phyloP scores from a whole-genome alignment of 2,329 filamentous ascomycete genomes.

The Tolypocladium inflatum region DNA sequence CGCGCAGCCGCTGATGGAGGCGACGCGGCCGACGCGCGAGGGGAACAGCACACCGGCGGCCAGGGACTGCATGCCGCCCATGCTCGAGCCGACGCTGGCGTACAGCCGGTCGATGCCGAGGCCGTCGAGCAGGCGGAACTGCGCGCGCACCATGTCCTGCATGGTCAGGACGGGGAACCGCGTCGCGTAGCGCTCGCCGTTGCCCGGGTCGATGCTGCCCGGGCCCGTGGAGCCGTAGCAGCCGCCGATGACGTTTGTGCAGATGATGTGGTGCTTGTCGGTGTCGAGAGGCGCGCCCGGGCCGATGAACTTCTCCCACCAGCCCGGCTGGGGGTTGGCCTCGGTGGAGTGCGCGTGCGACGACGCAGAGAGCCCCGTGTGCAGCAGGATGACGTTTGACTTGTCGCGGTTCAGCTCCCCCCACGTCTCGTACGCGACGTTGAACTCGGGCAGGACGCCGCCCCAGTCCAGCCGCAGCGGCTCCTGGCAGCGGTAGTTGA shows the following conservation, averaged over 20 bases:
- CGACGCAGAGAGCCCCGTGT: conserved; percentile 93
- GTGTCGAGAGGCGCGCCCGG: conserved; percentile 80
- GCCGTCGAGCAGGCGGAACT: conserved; percentile 78
- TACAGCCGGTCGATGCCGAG: conserved; percentile 72
- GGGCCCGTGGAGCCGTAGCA: conserved; percentile 96
- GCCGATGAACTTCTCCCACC: conserved; percentile 99
- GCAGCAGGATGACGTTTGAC: conserved; percentile 83
- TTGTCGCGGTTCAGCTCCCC: conserved; percentile 68
- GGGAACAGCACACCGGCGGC: conserved; percentile 80
- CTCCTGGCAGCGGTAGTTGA: conserved; percentile 62
- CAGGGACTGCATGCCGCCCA: conserved; percentile 97
- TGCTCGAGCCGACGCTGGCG: conserved; percentile 89
- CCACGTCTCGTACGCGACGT: conserved; percentile 92
- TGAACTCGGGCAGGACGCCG: conserved; percentile 78
- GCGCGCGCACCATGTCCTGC: conserved; percentile 94
- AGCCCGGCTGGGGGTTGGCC: conserved; percentile 77
- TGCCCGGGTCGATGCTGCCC: conserved; percentile 75
- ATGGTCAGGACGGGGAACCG: conserved; percentile 92
- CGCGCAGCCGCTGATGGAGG: conserved; percentile 87
- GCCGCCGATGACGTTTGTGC: conserved; percentile 91
- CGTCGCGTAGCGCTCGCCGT: conserved; percentile 83
- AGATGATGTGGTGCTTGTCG: conserved; percentile 84
- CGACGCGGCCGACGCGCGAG: conserved; percentile 69
- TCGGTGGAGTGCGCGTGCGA: conserved; percentile 93
- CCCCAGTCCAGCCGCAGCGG: conserved; percentile 89